Percentiles rank a stretch among this genome's conserved stretches.
phyloP scores from a whole-genome alignment of 1,284 basidiomycete genomes.

The Ceratobasidium sp. region DNA sequence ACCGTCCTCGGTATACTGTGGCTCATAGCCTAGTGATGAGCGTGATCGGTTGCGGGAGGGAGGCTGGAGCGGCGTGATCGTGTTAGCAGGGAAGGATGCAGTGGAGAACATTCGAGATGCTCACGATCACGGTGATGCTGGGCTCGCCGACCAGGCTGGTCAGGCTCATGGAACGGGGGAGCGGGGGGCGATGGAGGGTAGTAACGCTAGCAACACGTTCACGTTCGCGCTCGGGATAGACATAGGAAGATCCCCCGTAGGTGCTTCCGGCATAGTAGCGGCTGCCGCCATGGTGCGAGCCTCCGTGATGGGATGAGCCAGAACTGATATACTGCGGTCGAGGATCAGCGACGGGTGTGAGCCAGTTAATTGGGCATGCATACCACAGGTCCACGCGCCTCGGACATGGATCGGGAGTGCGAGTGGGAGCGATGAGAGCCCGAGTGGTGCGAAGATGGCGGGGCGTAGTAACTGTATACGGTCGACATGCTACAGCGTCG shows the following conservation, averaged over 20 bases:
- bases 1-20: conserved; percentile 33
- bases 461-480: conserved; percentile 22
- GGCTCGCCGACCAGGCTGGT: conserved; percentile 31
- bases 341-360: neutral
- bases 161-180: conserved; percentile 26
- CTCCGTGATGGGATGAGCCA: conserved; percentile 24
- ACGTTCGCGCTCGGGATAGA: conserved; percentile 33
- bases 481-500: conserved; percentile 28
- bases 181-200: conserved; percentile 23
- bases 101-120: neutral
- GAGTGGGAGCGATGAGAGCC: conserved; percentile 30
- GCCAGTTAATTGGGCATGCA: neutral
- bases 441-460: conserved; percentile 16
- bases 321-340: conserved; percentile 34
- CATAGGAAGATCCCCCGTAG: conserved; percentile 34
- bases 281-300: conserved; percentile 14
- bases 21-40: conserved; percentile 21
- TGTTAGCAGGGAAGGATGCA: neutral
- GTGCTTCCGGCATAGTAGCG: conserved; percentile 30
- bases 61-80: neutral
- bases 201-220: conserved; percentile 35
- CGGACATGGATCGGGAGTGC: conserved; percentile 32
- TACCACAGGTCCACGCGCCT: conserved; percentile 35
- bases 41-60: conserved; percentile 23
- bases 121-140: conserved; percentile 33